These are phyloP conservation scores for Geotrichum bryndzae DNA, from an alignment of 1,139 yeast genomes.

Conservation along the genomic window DNA sequence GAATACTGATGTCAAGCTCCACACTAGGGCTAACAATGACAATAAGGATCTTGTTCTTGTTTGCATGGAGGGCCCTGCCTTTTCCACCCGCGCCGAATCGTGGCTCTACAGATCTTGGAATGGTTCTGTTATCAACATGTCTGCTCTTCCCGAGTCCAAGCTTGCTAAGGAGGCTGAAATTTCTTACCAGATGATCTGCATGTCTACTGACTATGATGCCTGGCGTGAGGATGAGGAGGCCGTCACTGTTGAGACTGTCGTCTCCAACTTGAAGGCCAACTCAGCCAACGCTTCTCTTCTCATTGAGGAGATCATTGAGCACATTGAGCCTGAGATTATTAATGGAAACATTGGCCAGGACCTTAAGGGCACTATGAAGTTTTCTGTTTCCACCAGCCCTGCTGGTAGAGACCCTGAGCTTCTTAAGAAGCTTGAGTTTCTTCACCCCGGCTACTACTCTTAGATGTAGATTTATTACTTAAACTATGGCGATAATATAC, in stretches of 20 bases:
- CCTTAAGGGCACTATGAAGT: conserved; percentile 71
- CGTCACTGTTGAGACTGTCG: conserved; percentile 93
- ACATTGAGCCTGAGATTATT: conserved; percentile 56
- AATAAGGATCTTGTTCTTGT: conserved; percentile 68
- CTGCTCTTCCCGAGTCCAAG: conserved; percentile 91
- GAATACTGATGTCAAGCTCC: conserved; percentile 40
- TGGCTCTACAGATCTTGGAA: conserved; percentile 83
- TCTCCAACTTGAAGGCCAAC: conserved; percentile 83
- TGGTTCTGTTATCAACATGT: conserved; percentile 94
- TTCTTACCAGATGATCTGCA: conserved; percentile 94
- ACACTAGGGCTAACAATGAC: conserved; percentile 49
- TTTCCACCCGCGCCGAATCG: conserved; percentile 96
- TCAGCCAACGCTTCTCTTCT: conserved; percentile 76
- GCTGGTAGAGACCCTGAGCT: conserved; percentile 67
- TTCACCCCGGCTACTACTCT: conserved; percentile 89
- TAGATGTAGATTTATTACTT: background rate
- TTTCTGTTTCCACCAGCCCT: conserved; percentile 74
- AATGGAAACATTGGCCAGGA: conserved; percentile 62
- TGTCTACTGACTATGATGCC: conserved; percentile 98
- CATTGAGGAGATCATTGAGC: conserved; percentile 62
- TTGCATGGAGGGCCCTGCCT: conserved; percentile 99
- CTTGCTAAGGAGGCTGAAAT: conserved; percentile 96
- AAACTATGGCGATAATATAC: background rate
- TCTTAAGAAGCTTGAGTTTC: conserved; percentile 70
- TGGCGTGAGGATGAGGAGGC: conserved; percentile 96